These are phyloP conservation scores for Nicotiana paniculata DNA, from an alignment of 257 asterid genomes.

Conservation along the genomic window DNA sequence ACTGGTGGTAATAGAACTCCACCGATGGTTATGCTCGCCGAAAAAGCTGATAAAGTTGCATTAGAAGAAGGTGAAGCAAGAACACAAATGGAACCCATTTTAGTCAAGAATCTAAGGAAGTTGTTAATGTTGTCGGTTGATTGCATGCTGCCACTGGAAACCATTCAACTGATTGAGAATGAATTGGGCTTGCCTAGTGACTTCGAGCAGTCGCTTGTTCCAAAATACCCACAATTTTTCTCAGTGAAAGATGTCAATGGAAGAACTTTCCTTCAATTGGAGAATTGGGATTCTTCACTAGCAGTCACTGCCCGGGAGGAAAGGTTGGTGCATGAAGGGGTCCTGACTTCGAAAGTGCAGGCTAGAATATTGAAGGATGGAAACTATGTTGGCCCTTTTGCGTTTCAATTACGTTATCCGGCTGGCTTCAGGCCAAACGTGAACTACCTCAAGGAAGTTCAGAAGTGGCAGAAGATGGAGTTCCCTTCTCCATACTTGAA, in stretches of 20 bases:
- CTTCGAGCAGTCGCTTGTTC: conserved; percentile 54
- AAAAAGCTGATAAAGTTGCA: conserved; percentile 63
- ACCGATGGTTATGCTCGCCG: conserved; percentile 59
- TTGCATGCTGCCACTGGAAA: conserved; percentile 64
- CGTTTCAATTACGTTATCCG: conserved; percentile 64
- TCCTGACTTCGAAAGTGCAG: conserved; percentile 14
- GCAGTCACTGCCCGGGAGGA: conserved; percentile 84
- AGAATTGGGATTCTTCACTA: conserved; percentile 87
- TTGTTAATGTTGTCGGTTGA: conserved; percentile 84
- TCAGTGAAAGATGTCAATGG: conserved; percentile 45
- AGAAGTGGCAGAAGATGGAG: conserved; percentile 89
- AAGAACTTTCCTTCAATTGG: conserved; percentile 61
- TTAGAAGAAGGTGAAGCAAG: conserved; percentile 44
- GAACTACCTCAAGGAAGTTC: conserved; percentile 70
- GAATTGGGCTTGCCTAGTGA: conserved; percentile 78
- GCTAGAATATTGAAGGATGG: conserved; percentile 67
- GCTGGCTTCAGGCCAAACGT: conserved; percentile 81
- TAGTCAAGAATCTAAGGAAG: conserved; percentile 72
- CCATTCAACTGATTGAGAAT: conserved; percentile 40
- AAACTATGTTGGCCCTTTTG: conserved; percentile 58
- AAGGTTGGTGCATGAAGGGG: conserved; percentile 29
- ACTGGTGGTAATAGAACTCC: conserved; percentile 49
- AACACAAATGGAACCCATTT: conserved; percentile 64
- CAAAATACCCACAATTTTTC: conserved; percentile 65
- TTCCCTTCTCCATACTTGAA: conserved; percentile 96